Evolutionary conservation across 768 basidiomycete genomes (phyloP).

Genomic region (Lactarius tabidus): DNA sequence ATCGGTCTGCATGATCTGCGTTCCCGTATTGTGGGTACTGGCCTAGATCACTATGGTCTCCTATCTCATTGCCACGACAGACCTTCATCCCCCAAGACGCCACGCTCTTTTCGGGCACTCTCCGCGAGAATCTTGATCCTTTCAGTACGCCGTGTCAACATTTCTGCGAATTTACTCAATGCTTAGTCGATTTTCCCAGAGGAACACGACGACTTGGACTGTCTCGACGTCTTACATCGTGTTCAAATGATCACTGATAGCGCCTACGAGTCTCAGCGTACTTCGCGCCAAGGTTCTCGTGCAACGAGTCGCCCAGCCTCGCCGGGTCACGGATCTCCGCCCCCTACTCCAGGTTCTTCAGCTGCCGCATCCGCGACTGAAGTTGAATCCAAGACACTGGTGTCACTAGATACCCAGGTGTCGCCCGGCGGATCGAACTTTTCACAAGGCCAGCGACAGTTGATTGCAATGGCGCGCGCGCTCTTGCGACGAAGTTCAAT

Average conservation of each 20-base stretch:
- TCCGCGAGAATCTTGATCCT: slow-evolving; percentile 72
- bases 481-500: slow-evolving; percentile 66
- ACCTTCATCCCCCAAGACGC: slow-evolving; percentile 76
- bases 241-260: slow-evolving; percentile 69
- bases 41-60: background rate
- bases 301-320: slow-evolving; percentile 45
- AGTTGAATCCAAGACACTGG: slow-evolving; percentile 48
- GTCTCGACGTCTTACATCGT: slow-evolving; percentile 73
- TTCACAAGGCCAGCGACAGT: slow-evolving; percentile 86
- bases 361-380: slow-evolving; percentile 42
- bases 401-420: slow-evolving; percentile 74
- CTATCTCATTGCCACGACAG: slow-evolving; percentile 34
- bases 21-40: slow-evolving; percentile 56
- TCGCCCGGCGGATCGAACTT: slow-evolving; percentile 88
- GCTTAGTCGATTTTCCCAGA: slow-evolving; percentile 33
- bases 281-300: slow-evolving; percentile 47
- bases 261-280: slow-evolving; percentile 44
- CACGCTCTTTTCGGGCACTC: slow-evolving; percentile 74
- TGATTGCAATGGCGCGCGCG: slow-evolving; percentile 83
- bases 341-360: slow-evolving; percentile 40
- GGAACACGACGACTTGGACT: slow-evolving; percentile 77
- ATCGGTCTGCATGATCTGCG: slow-evolving; percentile 83
- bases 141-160: slow-evolving; percentile 42
- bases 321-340: slow-evolving; percentile 35
- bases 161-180: background rate